Evolutionary conservation across 148 eudicot species (phyloP).

Genomic region (Rhododendron vialii): DNA sequence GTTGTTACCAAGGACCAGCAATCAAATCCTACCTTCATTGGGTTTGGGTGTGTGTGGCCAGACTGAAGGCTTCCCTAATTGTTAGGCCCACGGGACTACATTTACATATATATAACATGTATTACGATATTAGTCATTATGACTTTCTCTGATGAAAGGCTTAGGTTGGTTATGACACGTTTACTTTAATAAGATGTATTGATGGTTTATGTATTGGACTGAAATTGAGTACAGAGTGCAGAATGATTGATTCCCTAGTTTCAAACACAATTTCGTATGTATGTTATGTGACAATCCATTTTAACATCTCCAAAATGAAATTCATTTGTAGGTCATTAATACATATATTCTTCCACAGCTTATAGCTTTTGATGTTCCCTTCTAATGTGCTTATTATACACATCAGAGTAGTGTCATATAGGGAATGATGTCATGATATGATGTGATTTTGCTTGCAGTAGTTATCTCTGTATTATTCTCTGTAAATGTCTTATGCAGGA

Average conservation of each 20-base stretch:
- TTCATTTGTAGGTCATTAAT: background rate
- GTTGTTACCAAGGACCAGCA: background rate
- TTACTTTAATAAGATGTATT: background rate
- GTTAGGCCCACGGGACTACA: background rate
- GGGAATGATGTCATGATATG: background rate
- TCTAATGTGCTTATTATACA: background rate
- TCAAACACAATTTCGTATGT: background rate
- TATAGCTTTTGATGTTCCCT: background rate
- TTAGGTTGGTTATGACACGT: background rate
- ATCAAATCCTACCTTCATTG: background rate
- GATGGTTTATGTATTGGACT: background rate
- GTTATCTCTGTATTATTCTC: background rate
- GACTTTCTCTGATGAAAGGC: background rate
- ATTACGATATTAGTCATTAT: background rate
- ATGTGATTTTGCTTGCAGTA: background rate
- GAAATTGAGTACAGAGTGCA: background rate
- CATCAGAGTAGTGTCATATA: background rate
- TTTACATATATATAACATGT: background rate
- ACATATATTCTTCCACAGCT: background rate
- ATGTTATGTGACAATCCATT: background rate
- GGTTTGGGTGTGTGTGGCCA: background rate
- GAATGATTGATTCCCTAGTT: background rate
- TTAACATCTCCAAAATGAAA: background rate
- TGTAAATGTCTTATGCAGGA: background rate
- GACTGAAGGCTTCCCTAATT: background rate